phyloP scores from a whole-genome alignment of 352 stramenopile genomes.

The Phytopythium aichiense region DNA sequence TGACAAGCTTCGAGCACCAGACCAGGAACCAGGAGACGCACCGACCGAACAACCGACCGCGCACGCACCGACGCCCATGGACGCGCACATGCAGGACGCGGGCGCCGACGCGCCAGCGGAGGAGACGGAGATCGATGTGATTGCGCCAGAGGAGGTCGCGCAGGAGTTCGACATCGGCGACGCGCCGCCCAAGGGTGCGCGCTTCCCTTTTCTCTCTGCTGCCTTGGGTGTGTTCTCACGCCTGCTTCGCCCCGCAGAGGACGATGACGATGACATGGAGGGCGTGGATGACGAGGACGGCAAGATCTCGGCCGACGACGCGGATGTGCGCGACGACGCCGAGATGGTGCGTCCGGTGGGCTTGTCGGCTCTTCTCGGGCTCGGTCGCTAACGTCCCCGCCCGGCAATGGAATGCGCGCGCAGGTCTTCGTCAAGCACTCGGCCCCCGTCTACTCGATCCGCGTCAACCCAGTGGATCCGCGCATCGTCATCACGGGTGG shows the following conservation, averaged over 20 bases:
- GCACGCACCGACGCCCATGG: conserved; percentile 8
- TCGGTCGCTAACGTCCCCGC: neutral
- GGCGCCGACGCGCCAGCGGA: conserved; percentile 9
- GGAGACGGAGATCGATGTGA: conserved; percentile 78
- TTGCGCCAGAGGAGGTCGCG: conserved; percentile 71
- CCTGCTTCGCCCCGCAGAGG: conserved; percentile 21
- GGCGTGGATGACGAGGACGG: conserved; percentile 38
- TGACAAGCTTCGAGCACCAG: conserved; percentile 8
- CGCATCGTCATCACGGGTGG: conserved; percentile 80
- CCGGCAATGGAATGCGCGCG: neutral
- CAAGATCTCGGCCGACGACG: conserved; percentile 55
- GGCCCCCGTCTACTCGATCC: conserved; percentile 77
- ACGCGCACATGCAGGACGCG: conserved; percentile 16
- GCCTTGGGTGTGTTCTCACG: too few species aligned
- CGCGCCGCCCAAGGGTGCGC: conserved; percentile 51
- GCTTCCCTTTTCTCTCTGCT: neutral
- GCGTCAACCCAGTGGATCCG: conserved; percentile 75
- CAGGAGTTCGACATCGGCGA: conserved; percentile 85
- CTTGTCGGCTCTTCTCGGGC: neutral
- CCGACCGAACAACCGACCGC: neutral
- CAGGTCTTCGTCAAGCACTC: conserved; percentile 79
- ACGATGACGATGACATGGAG: conserved; percentile 68
- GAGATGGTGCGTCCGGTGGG: conserved; percentile 35
- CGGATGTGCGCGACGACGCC: conserved; percentile 74
- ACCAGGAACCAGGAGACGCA: neutral